Conservation (phyloP, 108 stramenopile species). For the Cylindrotheca fusiformis region DNA sequence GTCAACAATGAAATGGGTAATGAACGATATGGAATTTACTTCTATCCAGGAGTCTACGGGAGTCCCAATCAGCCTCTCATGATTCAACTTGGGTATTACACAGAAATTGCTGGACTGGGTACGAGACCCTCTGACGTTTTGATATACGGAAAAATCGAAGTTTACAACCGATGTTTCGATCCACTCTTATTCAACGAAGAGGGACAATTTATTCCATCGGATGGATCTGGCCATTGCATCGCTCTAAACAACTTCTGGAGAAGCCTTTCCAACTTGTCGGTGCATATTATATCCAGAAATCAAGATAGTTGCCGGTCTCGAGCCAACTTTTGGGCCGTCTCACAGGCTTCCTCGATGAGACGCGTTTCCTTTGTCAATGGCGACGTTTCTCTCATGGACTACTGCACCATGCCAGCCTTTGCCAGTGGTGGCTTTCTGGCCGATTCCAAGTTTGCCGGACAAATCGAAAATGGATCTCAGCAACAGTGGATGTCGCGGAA, state of each 20-base stretch:
- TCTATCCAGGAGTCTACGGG: neutral
- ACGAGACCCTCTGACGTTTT: neutral
- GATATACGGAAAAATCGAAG: conserved; percentile 3
- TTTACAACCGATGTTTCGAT: conserved; percentile 7
- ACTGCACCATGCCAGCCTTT: conserved; percentile 4
- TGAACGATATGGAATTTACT: neutral
- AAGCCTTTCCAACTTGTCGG: neutral
- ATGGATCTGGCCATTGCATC: neutral
- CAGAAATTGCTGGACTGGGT: neutral
- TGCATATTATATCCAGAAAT: neutral
- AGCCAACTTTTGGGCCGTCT: conserved; percentile 6
- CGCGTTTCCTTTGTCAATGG: neutral
- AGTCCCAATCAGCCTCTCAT: neutral
- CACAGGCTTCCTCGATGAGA: conserved; percentile 3
- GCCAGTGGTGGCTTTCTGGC: conserved; percentile 1
- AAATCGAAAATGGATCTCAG: neutral
- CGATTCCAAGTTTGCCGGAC: neutral
- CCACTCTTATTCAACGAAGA: neutral
- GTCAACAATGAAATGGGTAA: neutral
- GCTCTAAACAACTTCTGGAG: conserved; percentile 6
- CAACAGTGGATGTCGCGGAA: conserved; percentile 4
- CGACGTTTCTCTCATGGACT: conserved; percentile 1
- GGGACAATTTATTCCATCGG: conserved; percentile 1
- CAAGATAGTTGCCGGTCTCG: neutral
- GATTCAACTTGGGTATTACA: neutral